A percentile compares a stretch with the other conserved stretches of the same genome.
Conservation (phyloP, 2,329 filamentous ascomycete genomes). For the Microsporum canis region DNA sequence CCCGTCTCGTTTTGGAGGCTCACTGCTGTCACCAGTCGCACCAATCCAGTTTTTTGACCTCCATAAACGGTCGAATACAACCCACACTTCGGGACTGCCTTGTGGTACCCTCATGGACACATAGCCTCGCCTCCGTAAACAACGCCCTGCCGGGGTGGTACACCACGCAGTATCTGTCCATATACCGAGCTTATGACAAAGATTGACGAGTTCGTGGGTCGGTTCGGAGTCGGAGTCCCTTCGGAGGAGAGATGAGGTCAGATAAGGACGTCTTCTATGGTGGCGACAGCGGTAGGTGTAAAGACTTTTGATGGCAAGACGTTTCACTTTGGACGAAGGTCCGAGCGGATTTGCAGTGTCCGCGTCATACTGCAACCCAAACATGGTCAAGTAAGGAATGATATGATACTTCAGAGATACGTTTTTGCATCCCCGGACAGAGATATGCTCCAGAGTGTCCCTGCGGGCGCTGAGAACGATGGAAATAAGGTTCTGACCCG, state of each 20-base stretch:
- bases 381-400: conserved; percentile 45
- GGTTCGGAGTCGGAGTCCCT: conserved; percentile 50
- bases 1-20: conserved; percentile 35
- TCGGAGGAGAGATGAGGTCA: conserved; percentile 44
- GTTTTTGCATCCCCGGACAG: conserved; percentile 52
- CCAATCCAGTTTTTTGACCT: conserved; percentile 49
- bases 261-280: conserved; percentile 48
- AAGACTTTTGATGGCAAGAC: conserved; percentile 46
- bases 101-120: conserved; percentile 45
- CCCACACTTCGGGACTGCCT: conserved; percentile 48
- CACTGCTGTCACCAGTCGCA: conserved; percentile 24
- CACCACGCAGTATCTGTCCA: conserved; percentile 54
- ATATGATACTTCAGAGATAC: conserved; percentile 55
- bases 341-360: conserved; percentile 33
- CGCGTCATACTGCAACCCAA: conserved; percentile 34
- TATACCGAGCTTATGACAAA: conserved; percentile 48
- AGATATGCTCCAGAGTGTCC: conserved; percentile 47
- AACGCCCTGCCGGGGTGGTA: conserved; percentile 46
- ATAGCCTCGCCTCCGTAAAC: conserved; percentile 46
- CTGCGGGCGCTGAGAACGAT: conserved; percentile 45
- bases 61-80: conserved; percentile 51
- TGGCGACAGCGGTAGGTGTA: conserved; percentile 54
- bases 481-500: conserved; percentile 45
- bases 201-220: conserved; percentile 48
- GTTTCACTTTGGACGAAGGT: conserved; percentile 24